Percentiles rank a stretch among this genome's conserved stretches.
Conservation (phyloP, 2,329 filamentous ascomycete species). For the Cadophora sp. region DNA sequence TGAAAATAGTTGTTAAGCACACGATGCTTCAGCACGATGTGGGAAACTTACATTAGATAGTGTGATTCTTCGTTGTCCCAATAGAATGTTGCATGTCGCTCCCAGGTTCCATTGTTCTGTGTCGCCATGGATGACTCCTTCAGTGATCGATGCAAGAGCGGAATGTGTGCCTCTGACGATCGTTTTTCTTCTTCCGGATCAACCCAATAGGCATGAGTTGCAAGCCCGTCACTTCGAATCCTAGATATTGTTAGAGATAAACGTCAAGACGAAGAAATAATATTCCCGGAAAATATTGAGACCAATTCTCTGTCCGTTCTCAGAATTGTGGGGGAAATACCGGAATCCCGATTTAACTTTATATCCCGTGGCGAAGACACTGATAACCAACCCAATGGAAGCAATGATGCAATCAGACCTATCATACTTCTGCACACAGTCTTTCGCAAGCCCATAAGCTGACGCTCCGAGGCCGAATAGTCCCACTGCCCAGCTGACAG, state of each 20-base stretch:
- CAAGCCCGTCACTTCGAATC: constrained; percentile 2
- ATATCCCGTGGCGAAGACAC: neutral
- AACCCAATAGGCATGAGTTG: constrained; percentile 6
- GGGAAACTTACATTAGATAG: neutral
- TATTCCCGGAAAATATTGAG: neutral
- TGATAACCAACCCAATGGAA: constrained; percentile 3
- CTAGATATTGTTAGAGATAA: neutral
- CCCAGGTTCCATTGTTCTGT: constrained; percentile 9
- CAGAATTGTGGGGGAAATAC: neutral
- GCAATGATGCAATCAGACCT: constrained; percentile 6
- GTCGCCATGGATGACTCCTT: constrained; percentile 8
- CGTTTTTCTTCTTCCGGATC: neutral
- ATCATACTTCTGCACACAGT: constrained; percentile 6
- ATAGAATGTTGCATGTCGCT: constrained; percentile 6
- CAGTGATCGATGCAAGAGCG: neutral
- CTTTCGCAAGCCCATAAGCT: neutral
- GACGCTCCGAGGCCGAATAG: constrained; percentile 3
- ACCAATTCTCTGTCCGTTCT: too few relatives aligned
- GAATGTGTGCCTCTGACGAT: neutral
- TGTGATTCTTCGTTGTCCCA: constrained; percentile 3
- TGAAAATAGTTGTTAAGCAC: neutral
- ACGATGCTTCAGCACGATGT: too few relatives aligned
- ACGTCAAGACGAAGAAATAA: neutral
- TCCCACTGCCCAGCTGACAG: constrained; percentile 11
- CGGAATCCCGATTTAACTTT: constrained; percentile 12